A percentile compares a stretch with the other conserved stretches of the same genome.
These are phyloP conservation scores for Pterocarpus santalinus DNA, from an alignment of 306 rosid genomes.

Conservation along the genomic window DNA sequence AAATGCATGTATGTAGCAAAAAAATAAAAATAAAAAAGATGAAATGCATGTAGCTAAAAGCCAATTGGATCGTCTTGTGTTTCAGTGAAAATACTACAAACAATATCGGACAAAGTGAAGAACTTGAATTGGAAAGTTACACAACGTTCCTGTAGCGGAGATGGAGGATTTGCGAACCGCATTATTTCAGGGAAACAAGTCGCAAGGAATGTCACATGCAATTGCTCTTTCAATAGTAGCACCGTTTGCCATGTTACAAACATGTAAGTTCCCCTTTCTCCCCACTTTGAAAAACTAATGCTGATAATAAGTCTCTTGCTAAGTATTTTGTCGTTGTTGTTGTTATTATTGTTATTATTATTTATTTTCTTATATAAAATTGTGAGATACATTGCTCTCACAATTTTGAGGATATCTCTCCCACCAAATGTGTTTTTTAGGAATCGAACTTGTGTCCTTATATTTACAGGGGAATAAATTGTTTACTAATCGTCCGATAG, in stretches of 20 bases:
- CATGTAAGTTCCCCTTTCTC: conserved; percentile 50
- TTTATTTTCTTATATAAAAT: too few relatives aligned
- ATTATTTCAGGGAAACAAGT: not conserved
- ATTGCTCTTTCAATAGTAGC: conserved; percentile 49
- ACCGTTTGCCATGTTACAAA: conserved; percentile 63
- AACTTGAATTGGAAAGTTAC: conserved; percentile 60
- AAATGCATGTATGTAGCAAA: not conserved
- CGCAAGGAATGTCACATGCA: conserved; percentile 58
- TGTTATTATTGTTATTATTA: too few relatives aligned
- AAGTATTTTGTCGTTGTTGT: too few relatives aligned
- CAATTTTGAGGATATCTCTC: too few relatives aligned
- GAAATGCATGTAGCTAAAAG: not conserved
- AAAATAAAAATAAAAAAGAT: not conserved
- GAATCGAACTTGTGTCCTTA: too few relatives aligned
- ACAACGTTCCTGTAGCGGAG: conserved; percentile 50
- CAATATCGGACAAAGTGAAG: conserved; percentile 62
- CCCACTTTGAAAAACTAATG: too few relatives aligned
- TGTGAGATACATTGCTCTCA: too few relatives aligned
- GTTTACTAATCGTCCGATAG: too few relatives aligned
- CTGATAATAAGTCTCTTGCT: too few relatives aligned
- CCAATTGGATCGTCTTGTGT: not conserved
- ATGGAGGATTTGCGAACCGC: conserved; percentile 33
- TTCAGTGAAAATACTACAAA: conserved; percentile 56
- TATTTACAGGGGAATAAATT: too few relatives aligned
- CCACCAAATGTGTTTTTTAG: too few relatives aligned